phyloP scores from a whole-genome alignment of 768 basidiomycete genomes.

The Russula emetica region DNA sequence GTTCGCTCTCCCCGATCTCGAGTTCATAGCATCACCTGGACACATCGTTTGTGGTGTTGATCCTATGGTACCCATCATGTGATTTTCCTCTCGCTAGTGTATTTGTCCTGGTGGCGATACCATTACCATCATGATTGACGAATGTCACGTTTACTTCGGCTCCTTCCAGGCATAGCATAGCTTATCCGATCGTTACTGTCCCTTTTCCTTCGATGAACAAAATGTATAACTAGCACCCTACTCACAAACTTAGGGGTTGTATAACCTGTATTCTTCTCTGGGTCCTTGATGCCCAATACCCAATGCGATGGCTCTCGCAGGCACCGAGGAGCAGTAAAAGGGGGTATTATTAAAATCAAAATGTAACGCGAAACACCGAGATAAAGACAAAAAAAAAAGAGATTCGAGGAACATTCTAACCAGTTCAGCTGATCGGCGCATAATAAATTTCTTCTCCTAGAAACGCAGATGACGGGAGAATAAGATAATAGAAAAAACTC shows the following conservation, averaged over 20 bases:
- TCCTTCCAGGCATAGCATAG: slow-evolving; percentile 8
- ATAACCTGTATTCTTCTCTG: not conserved
- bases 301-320: not conserved
- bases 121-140: not conserved
- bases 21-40: slow-evolving; percentile 35
- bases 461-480: not conserved
- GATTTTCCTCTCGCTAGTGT: slow-evolving; percentile 6
- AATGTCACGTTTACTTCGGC: slow-evolving; percentile 1
- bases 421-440: slow-evolving; percentile 9
- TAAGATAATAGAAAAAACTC: not conserved
- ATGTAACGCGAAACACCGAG: not conserved
- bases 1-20: slow-evolving; percentile 28
- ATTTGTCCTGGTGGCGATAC: slow-evolving; percentile 7
- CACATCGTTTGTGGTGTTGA: slow-evolving; percentile 14
- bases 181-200: slow-evolving; percentile 6
- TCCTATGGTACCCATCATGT: not conserved
- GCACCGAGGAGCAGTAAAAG: not conserved
- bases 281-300: not conserved
- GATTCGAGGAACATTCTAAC: not conserved
- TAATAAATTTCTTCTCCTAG: slow-evolving; percentile 3
- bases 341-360: slow-evolving; percentile 17
- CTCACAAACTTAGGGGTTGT: slow-evolving; percentile 2
- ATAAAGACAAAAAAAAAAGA: slow-evolving; percentile 3
- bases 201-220: not conserved
- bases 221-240: slow-evolving; percentile 14